Base-by-base conservation (phyloP, 306 rosid species). In the Abrus precatorius region DNA sequence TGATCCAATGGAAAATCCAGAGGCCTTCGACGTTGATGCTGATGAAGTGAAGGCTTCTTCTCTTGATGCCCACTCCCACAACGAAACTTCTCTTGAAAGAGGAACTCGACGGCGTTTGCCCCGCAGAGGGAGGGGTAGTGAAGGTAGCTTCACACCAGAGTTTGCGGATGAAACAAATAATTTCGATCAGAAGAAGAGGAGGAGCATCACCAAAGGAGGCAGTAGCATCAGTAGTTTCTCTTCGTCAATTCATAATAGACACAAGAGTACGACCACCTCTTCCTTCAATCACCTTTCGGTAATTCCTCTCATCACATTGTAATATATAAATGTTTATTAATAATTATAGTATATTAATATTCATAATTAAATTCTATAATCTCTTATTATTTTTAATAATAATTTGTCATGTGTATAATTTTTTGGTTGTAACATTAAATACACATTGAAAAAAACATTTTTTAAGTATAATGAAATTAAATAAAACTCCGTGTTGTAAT, bases 1-100 rank as follows among this genome's bases (percentile, higher is more conserved):
- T 65, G 73, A 83, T 45, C 85, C 85, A 76, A 50, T 61, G 20
- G 36, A 82, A 76, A 77, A 83, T 72, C 55, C 32, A 77, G 74
- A 71, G 55, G 69, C 64, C 54, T 71, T 70, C 55, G 61, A 78
- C 50, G 54, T 49, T 48, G 36, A 75, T 49, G 67, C 41, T 14
- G 52, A 52, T 38, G 60, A 60, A 82, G 60, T 12, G 41, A 82
- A 60, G 80, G 41, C 8, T 34, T 64, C 55, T 20, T 11, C 20
- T 20, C 20, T 20, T 20, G 20, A 45, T 56, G 14, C 36, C 4
- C n/a, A 66, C 69, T 56, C 81, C 12, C 71, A 38, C 77, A 56
- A 49, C 1, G n/a, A 27, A 73, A 74, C 56, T 48, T 82, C 81
- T 9, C 29, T 40, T 8, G 66, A 59, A 45, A 82, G 48, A 56